phyloP scores from a whole-genome alignment of 1,284 basidiomycete species.

The Coniophora puteana region DNA sequence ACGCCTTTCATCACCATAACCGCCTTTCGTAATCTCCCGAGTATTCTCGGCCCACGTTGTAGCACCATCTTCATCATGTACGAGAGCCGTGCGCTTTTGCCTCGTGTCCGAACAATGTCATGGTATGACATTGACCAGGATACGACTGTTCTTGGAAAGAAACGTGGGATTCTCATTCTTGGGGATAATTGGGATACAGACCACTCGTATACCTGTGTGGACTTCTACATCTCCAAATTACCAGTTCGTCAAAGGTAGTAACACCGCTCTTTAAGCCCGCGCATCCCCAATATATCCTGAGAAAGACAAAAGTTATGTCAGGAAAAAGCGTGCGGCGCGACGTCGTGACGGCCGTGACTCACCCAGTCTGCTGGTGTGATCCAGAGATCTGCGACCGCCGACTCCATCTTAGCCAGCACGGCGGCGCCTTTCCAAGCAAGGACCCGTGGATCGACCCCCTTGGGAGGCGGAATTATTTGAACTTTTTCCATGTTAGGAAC shows the following conservation, averaged over 20 bases:
- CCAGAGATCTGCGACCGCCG: conserved; percentile 88
- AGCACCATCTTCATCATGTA: too few relatives aligned
- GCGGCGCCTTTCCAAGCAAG: conserved; percentile 95
- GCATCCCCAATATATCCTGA: conserved; percentile 75
- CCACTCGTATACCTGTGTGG: background rate
- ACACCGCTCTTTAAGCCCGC: conserved; percentile 76
- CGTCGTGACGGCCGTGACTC: conserved; percentile 23
- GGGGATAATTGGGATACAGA: background rate
- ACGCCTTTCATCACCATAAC: too few relatives aligned
- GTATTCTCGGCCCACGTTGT: too few relatives aligned
- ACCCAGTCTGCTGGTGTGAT: conserved; percentile 87
- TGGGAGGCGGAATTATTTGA: conserved; percentile 87
- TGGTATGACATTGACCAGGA: too few relatives aligned
- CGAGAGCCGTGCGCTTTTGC: too few relatives aligned
- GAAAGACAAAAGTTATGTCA: conserved; percentile 6
- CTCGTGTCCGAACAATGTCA: too few relatives aligned
- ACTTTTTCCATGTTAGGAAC: conserved; percentile 81
- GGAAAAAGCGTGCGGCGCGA: background rate
- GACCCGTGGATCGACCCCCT: conserved; percentile 88
- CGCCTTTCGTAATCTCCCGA: too few relatives aligned
- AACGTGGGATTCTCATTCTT: too few relatives aligned
- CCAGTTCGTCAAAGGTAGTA: conserved; percentile 67
- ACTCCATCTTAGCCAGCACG: conserved; percentile 92
- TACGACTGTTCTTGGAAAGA: too few relatives aligned
- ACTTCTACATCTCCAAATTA: too few relatives aligned